Percentiles rank a stretch among this genome's conserved stretches.
phyloP scores from a whole-genome alignment of 352 stramenopile species.

The Globisporangium emineosum region DNA sequence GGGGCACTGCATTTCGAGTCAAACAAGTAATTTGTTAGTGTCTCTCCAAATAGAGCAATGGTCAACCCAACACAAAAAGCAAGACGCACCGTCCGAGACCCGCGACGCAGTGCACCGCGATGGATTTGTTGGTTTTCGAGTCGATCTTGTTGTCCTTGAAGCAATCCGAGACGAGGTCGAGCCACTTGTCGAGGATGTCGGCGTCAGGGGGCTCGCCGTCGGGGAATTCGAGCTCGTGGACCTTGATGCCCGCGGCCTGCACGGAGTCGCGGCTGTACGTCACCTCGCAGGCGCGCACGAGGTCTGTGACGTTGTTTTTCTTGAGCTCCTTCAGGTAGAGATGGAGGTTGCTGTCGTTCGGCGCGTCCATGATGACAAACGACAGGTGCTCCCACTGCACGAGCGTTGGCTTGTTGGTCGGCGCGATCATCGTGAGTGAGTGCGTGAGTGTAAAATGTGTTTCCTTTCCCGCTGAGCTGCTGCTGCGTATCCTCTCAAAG shows the following conservation, averaged over 20 bases:
- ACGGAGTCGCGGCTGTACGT: conserved; percentile 92
- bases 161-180: conserved; percentile 92
- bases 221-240: conserved; percentile 96
- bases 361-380: conserved; percentile 98
- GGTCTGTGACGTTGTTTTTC: conserved; percentile 93
- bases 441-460: not conserved
- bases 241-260: conserved; percentile 90
- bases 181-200: conserved; percentile 93
- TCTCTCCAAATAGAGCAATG: not conserved
- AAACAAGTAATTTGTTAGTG: conserved; percentile 7
- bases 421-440: conserved; percentile 59
- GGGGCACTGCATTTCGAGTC: conserved; percentile 66
- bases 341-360: conserved; percentile 94
- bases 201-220: conserved; percentile 93
- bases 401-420: conserved; percentile 84
- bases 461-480: not conserved
- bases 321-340: conserved; percentile 97
- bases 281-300: conserved; percentile 95
- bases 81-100: conserved; percentile 89
- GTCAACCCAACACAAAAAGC: not conserved
- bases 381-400: conserved; percentile 89
- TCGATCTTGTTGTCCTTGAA: conserved; percentile 88
- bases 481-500: conserved; percentile 9
- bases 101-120: conserved; percentile 98
- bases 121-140: conserved; percentile 79